Base-by-base conservation (phyloP, 495 filamentous ascomycete species). In the Pyrenula aspistea region DNA sequence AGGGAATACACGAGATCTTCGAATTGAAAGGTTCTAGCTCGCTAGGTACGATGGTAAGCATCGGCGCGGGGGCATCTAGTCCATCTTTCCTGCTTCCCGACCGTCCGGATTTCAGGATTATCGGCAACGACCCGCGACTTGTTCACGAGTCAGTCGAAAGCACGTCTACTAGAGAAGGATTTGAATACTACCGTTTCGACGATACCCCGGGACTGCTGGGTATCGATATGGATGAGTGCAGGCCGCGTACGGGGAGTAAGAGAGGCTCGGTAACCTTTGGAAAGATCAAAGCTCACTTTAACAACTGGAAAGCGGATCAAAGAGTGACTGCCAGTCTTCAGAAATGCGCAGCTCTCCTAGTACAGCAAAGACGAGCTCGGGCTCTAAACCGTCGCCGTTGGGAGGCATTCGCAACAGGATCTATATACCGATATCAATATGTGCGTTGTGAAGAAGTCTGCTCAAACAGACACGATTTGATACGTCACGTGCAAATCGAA, bases 31-130 rank as follows among this genome's bases (percentile, higher is more conserved):
- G 57, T 20, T 1, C 11, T 3, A 25, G n/a, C 12, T 59, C 52
- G 2, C 25, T 62, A 22, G 56, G 57, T 3, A 31, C 52, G 21
- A 22, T 63, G n/a, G 56, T 63, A 3, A 63, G 61, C 36, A 22
- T 63, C 12, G 61, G 61, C 20, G 60, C 62, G 10, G 57, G 57
- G 2, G 19, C 25, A n/a, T 20, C 15, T 20, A 21, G 4, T n/a
- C n/a, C n/a, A n/a, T n/a, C n/a, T n/a, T n/a, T n/a, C n/a, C n/a
- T n/a, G n/a, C n/a, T n/a, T n/a, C n/a, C n/a, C 15, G 51, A 22
- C 4, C 8, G 31, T 42, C 31, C 31, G 15, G 31, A 15, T 42
- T 15, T 15, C 4, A 42, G 31, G 8, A 4, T 42, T 15, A 42
- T 42, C 15, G 31, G 31, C 4, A 42, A 42, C 15, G 31, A 42